Conservation (phyloP, 2,329 filamentous ascomycete species). For the Rhynchosporium agropyri region DNA sequence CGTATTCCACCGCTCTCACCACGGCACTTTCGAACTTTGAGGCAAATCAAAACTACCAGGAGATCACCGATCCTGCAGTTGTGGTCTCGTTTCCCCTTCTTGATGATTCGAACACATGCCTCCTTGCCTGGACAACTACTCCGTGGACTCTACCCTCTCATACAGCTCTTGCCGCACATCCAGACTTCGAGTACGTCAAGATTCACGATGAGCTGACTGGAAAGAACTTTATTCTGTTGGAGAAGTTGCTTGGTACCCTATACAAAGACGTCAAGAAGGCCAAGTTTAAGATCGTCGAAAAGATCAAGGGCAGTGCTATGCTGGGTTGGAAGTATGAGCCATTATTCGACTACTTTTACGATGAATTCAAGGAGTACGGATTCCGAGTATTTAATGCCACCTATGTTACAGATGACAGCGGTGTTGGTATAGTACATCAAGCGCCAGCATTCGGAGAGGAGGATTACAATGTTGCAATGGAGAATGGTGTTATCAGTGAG, state of each 20-base stretch:
- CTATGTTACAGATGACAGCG: slow-evolving; percentile 87
- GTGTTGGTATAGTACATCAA: slow-evolving; percentile 93
- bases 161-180: slow-evolving; percentile 74
- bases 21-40: slow-evolving; percentile 94
- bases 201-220: slow-evolving; percentile 80
- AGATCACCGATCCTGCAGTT: slow-evolving; percentile 86
- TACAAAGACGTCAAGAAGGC: slow-evolving; percentile 97
- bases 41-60: slow-evolving; percentile 92
- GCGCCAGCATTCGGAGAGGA: slow-evolving; percentile 93
- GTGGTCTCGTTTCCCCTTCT: slow-evolving; percentile 86
- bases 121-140: slow-evolving; percentile 89
- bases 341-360: slow-evolving; percentile 86
- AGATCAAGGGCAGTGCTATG: slow-evolving; percentile 82
- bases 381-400: slow-evolving; percentile 82
- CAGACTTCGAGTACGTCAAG: slow-evolving; percentile 85
- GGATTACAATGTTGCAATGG: slow-evolving; percentile 83
- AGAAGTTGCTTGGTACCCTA: slow-evolving; percentile 76
- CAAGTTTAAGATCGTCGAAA: slow-evolving; percentile 81
- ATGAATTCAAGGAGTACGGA: slow-evolving; percentile 81
- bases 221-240: slow-evolving; percentile 83
- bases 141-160: slow-evolving; percentile 87
- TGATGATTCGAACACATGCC: slow-evolving; percentile 71
- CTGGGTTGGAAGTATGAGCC: slow-evolving; percentile 82
- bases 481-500: slow-evolving; percentile 75
- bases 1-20: slow-evolving; percentile 87